Conservation (phyloP, 192 early-diverging fungal species). For the Phlyctochytrium bullatum region DNA sequence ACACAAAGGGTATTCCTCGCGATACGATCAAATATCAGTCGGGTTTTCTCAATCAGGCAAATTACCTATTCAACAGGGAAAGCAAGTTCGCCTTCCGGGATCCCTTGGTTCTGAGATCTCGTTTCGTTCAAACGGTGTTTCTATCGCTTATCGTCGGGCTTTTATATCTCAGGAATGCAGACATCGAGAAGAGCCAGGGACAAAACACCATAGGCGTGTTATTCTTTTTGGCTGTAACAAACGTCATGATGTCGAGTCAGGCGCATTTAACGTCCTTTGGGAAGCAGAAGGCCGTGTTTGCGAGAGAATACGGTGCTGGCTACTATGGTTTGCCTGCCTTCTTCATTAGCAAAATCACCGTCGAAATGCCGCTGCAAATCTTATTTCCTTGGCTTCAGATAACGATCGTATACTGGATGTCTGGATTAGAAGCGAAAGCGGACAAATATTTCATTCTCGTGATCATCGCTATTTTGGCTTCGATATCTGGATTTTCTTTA, state of each 20-base stretch:
- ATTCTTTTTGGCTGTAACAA: slow-evolving; percentile 49
- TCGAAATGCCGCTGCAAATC: slow-evolving; percentile 55
- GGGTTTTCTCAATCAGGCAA: slow-evolving; percentile 32
- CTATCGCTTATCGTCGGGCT: slow-evolving; percentile 54
- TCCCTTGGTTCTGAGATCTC: slow-evolving; percentile 45
- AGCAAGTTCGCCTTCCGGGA: slow-evolving; percentile 48
- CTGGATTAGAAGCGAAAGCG: slow-evolving; percentile 44
- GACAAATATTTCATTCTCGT: slow-evolving; percentile 42
- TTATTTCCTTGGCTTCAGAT: slow-evolving; percentile 44
- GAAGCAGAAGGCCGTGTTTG: slow-evolving; percentile 52
- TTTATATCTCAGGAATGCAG: slow-evolving; percentile 48
- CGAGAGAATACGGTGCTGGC: slow-evolving; percentile 49
- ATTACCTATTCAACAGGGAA: slow-evolving; percentile 43
- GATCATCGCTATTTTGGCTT: slow-evolving; percentile 26
- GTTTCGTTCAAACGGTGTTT: slow-evolving; percentile 40
- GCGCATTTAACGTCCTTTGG: slow-evolving; percentile 45
- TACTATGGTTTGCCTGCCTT: slow-evolving; percentile 58
- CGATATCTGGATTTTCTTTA: slow-evolving; percentile 48
- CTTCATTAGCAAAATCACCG: slow-evolving; percentile 53
- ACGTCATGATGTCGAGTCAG: slow-evolving; percentile 34
- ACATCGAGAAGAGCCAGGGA: slow-evolving; percentile 23
- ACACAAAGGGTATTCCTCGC: slow-evolving; percentile 21
- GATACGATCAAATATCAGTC: slow-evolving; percentile 9
- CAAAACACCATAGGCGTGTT: slow-evolving; percentile 56
- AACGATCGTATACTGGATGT: slow-evolving; percentile 53